Percentiles rank a stretch among this genome's conserved stretches.
phyloP scores from a whole-genome alignment of 2,329 filamentous ascomycete species.

The Pseudogymnoascus destructans region DNA sequence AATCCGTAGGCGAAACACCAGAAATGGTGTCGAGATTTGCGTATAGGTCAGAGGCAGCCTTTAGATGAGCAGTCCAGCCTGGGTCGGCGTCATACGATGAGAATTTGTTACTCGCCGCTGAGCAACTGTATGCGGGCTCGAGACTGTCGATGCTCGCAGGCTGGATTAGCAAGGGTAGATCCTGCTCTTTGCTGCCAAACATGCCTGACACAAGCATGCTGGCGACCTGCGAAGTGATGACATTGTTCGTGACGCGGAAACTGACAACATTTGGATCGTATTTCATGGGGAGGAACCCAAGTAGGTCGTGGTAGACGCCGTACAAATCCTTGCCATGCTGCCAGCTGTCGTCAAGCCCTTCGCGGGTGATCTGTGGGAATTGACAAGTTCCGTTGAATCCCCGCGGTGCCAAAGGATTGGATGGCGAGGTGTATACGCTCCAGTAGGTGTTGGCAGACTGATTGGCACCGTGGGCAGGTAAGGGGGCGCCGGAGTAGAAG shows the following conservation, averaged over 20 bases:
- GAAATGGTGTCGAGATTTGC: background rate
- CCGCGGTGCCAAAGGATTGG: constrained; percentile 52
- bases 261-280: constrained; percentile 33
- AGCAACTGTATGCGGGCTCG: constrained; percentile 60
- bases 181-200: constrained; percentile 33
- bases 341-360: constrained; percentile 60
- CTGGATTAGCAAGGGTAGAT: constrained; percentile 37
- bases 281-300: constrained; percentile 50
- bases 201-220: constrained; percentile 62
- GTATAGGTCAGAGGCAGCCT: background rate
- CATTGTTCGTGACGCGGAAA: constrained; percentile 69
- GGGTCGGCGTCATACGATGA: background rate
- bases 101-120: constrained; percentile 30
- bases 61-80: background rate
- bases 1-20: background rate
- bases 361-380: constrained; percentile 67
- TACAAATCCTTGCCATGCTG: constrained; percentile 66
- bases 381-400: constrained; percentile 65
- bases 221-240: constrained; percentile 70
- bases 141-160: constrained; percentile 53
- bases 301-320: constrained; percentile 57
- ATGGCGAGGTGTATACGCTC: constrained; percentile 44
- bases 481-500: background rate
- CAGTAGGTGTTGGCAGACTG: constrained; percentile 39
- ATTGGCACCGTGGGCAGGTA: background rate